Evolutionary conservation across 208 protist species (phyloP).

Genomic region (Leptomonas seymouri): DNA sequence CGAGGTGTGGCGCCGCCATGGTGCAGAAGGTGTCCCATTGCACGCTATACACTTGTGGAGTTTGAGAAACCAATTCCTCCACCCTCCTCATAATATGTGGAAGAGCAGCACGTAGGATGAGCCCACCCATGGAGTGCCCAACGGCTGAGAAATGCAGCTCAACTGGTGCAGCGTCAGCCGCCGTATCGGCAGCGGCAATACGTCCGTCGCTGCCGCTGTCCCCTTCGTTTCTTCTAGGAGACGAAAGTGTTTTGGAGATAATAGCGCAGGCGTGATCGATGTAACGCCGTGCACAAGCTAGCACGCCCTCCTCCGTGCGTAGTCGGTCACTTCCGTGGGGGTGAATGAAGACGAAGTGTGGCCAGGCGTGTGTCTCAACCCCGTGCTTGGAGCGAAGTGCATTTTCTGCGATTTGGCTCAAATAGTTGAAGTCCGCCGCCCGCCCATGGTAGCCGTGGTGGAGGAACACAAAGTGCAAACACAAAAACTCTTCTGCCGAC

Average conservation of each 20-base stretch:
- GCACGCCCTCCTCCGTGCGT: slow-evolving; percentile 44
- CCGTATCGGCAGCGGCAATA: neutral
- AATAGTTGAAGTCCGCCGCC: slow-evolving; percentile 42
- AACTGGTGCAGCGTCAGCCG: neutral
- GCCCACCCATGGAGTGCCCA: slow-evolving; percentile 63
- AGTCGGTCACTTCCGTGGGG: slow-evolving; percentile 34
- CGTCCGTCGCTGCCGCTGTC: neutral
- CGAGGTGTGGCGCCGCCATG: slow-evolving; percentile 57
- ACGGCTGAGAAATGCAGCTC: slow-evolving; percentile 58
- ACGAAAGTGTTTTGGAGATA: neutral
- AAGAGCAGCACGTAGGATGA: slow-evolving; percentile 62
- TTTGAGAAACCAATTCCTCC: neutral
- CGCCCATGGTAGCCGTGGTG: slow-evolving; percentile 71
- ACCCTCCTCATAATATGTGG: slow-evolving; percentile 31
- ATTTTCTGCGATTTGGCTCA: slow-evolving; percentile 5
- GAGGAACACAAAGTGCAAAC: slow-evolving; percentile 50
- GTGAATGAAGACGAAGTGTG: slow-evolving; percentile 31
- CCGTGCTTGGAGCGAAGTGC: neutral
- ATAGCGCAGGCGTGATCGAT: slow-evolving; percentile 15
- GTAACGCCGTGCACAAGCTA: slow-evolving; percentile 40
- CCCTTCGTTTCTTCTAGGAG: too few species aligned
- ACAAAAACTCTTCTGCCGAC: neutral
- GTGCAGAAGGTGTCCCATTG: slow-evolving; percentile 60
- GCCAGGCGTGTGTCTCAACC: neutral
- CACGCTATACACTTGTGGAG: slow-evolving; percentile 3